Evolutionary conservation across 768 basidiomycete genomes (phyloP), one percentile per base, ranked within the genome.

Genomic region (Cubamyces lactineus): DNA sequence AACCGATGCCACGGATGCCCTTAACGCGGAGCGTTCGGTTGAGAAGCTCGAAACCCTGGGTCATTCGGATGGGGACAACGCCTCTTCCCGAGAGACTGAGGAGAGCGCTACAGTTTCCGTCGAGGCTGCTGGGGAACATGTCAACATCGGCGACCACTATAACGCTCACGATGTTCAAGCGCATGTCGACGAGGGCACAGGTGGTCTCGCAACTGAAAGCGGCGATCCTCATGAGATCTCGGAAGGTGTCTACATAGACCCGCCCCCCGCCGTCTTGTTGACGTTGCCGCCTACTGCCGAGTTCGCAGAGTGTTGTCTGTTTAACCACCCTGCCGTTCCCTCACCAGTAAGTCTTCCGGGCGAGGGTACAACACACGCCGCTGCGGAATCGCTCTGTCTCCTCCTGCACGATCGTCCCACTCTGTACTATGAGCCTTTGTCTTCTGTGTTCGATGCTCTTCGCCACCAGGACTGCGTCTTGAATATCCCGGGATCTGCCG

Each of bases 341-440:
- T 43, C 62, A 0, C 56, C 67, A 6, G 53, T 55, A n/a, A 71
- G 63, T 47, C 68, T 70, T 1, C 61, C 68, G 0, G 57, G 56
- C 3, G 50, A 54, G 21, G 59, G 47, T 53, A 47, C 48, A 26
- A 21, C 59, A 19, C 51, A 45, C 4, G 28, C 47, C 34, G 17
- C 38, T 8, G 24, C 26, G 7, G 61, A 42, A 28, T 42, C 57
- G 1, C 53, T 66, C 15, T 46, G 47, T n/a, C 70, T 90, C 6
- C 75, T 92, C 50, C 79, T 93, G 60, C 81, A 84, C 48, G 77
- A 84, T 59, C 80, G 76, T 17, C 89, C 90, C 2, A 88, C 85
- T 4, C 77, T 92, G 7, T 93, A 90, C 72, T 92, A 92, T 67
- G 90, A 92, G 70, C 86, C 90, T 28, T 70, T 93, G 48, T 83